Evolutionary conservation across 495 filamentous ascomycete species (phyloP), one percentile per base, ranked within the genome.

Genomic region (Aspergillus hancockii): DNA sequence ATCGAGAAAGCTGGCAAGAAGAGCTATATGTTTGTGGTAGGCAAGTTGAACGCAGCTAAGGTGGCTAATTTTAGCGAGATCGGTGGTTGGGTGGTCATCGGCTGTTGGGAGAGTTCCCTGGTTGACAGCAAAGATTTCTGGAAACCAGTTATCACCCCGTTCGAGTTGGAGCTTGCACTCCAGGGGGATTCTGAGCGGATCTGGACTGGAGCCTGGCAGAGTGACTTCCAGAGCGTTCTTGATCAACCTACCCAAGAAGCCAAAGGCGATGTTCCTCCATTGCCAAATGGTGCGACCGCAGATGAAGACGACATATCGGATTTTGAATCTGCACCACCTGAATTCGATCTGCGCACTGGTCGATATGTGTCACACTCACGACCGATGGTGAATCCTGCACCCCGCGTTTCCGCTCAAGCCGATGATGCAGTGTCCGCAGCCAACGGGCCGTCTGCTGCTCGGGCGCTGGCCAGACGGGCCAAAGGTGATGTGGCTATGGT

Each of bases 31-130:
- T 92, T 98, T 52, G 95, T 98, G 2, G 95, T 98, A 5, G 94
- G 94, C 40, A 98, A 97, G 67, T 79, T 98, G 3, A 98, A 98
- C 67, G 89, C 92, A 0, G 92, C 92, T 56, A 98, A 98, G 71
- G 79, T 98, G 6, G 95, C 94, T 22, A 98, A 98, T 72, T 98
- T 98, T 72, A 83, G 87, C 54, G 94, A 98, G 73, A 83, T 98
- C 12, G 93, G 90, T 19, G 95, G 90, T 14, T 98, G 94, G 94
- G 92, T 98, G 0, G 93, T 97, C 0, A 89, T 98, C 43, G 95
- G 95, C 10, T 98, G 94, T 74, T 98, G 95, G 94, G 94, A 98
- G 73, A 96, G 93, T 67, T 88, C 88, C 57, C 76, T 98, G 47
- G 84, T 98, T 13, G 90, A 90, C 63, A 89, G 89, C 60, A 88